Evolutionary conservation across 352 stramenopile species (phyloP), one percentile per base, ranked within the genome.

Genomic region (Phytophthora pluvialis): DNA sequence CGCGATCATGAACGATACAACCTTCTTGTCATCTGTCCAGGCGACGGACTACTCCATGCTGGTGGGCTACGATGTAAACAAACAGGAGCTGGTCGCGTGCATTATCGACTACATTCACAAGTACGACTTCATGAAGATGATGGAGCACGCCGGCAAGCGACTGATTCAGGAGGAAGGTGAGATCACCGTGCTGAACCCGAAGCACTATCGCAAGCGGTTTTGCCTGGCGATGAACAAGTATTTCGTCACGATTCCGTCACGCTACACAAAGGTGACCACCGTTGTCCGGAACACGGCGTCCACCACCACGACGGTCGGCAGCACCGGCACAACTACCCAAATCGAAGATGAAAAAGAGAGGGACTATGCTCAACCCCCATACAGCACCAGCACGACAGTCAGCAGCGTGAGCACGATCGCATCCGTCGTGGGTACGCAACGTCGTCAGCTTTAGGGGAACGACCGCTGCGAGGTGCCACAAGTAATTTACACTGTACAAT

Each of bases 31-130:
- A 13, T 90, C 81, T 1, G 86, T 94, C 12, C 85, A 96, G 63
- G 88, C 85, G 2, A 94, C 87, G 0, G 88, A 96, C 46, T 96
- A 96, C 57, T 96, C 88, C 8, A 93, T 96, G 82, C 69, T 96
- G 28, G 84, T 96, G 8, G 88, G 88, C 2, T 96, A 95, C 54
- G 86, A 96, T 63, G 82, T 93, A 1, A 80, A 89, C 32, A 91
- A 92, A 42, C 88, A 96, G 54, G 88, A 96, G 42, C 69, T 96
- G 11, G 87, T 96, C 31, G 86, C 83, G 47, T 93, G 77, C 29
- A 96, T 96, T 64, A 96, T 96, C 48, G 88, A 96, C 54, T 96
- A 96, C 50, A 94, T 96, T 50, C 86, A 94, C 73, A 95, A 96
- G 65, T 96, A 96, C 50, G 88, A 95, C 43, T 93, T 96, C 44